Evolutionary conservation across 108 stramenopile genomes (phyloP), one percentile per base, ranked within the genome.

Genomic region (Discostella pseudostelligera): DNA sequence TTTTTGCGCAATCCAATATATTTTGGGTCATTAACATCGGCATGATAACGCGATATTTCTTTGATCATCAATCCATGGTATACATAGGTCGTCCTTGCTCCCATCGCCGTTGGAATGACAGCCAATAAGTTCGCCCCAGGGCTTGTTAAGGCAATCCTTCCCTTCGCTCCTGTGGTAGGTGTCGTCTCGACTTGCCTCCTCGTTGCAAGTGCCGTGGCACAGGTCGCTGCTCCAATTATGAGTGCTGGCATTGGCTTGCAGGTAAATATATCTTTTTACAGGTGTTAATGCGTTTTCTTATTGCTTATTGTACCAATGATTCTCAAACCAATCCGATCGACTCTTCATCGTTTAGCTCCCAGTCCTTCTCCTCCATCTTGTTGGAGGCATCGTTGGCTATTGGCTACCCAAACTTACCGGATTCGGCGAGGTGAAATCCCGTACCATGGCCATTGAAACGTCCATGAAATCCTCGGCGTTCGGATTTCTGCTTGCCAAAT

Each of bases 361-460:
- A 53, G 83, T 96, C 49, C 65, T 96, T 47, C 82, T 98, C 39
- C 80, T 97, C 50, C 97, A 98, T 71, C 84, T 98, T 58, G 37
- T 97, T n/a, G 96, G 96, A 45, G 97, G 97, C 26, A 60, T 97
- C 29, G 79, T 95, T 9, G 97, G 97, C 45, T 98, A 97, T 76
- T 57, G 62, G 61, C 75, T 96, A 8, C 94, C 97, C 8, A 75
- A 72, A 49, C 22, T 82, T 19, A 79, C 94, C 61, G 94, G 94
- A 56, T 97, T 97, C 76, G 85, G 82, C 12, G 96, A 98, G 65
- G 85, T 90, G 39, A 78, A 90, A 24, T 90, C 84, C 58, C 93
- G 97, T 54, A 98, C 97, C 66, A 97, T 98, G 95, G 97, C 97
- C 37, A 98, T 98, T 71, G 97, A 98, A 73, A 97, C 96, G 0